Evolutionary conservation across 129 eudicot species (phyloP).

Genomic region (Escallonia rubra): DNA sequence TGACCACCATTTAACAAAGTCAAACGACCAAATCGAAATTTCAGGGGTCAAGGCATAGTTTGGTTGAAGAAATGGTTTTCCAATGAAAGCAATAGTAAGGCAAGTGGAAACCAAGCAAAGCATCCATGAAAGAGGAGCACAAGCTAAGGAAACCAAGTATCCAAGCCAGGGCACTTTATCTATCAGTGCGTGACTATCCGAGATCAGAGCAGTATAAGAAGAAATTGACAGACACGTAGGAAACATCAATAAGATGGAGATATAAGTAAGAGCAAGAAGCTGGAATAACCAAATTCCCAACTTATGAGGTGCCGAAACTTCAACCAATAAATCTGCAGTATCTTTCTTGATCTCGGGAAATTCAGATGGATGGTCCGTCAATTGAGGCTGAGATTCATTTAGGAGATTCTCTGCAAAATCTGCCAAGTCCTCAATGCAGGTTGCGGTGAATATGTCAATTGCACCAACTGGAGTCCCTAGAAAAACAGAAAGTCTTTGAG

Average conservation of each 20-base stretch:
- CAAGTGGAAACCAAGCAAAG: conserved; percentile 28
- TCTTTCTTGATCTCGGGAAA: conserved; percentile 1
- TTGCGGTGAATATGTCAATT: conserved; percentile 48
- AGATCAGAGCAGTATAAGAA: conserved; percentile 20
- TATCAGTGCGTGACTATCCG: neutral
- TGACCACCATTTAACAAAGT: conserved; percentile 62
- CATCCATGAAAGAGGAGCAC: conserved; percentile 43
- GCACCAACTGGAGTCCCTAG: conserved; percentile 45
- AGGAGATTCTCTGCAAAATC: conserved; percentile 36
- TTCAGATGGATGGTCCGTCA: neutral
- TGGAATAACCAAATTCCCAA: conserved; percentile 33
- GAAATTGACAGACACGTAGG: conserved; percentile 35
- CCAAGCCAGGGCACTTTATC: conserved; percentile 11
- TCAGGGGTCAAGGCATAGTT: conserved; percentile 42
- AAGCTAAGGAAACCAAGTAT: conserved; percentile 28
- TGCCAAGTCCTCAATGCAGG: conserved; percentile 47
- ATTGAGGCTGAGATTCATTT: conserved; percentile 19
- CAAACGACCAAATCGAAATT: conserved; percentile 44
- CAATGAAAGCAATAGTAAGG: conserved; percentile 30
- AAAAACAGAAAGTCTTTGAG: conserved; percentile 42
- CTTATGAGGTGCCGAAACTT: conserved; percentile 18
- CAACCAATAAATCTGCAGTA: conserved; percentile 1
- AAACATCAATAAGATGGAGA: conserved; percentile 20
- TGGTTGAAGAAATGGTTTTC: conserved; percentile 57
- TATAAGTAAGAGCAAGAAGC: conserved; percentile 22